These are phyloP conservation scores for Ustilago shanxiensis DNA, from an alignment of 1,284 basidiomycete genomes.

Conservation along the genomic window DNA sequence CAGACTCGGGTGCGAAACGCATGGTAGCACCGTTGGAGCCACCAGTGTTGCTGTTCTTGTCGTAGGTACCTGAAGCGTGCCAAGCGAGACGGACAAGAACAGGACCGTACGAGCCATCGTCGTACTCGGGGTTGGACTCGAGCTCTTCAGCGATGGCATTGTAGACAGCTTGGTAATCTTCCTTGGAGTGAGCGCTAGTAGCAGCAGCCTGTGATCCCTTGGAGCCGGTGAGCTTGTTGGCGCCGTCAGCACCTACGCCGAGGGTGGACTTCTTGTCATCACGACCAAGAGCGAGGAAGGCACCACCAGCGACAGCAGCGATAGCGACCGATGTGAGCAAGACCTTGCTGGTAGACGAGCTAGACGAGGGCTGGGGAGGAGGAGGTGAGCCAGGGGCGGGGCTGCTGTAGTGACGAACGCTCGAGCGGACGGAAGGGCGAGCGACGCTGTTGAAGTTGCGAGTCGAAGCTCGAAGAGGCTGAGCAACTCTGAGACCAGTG, in stretches of 20 bases:
- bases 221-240: conserved; percentile 55
- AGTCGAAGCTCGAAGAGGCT: conserved; percentile 39
- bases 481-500: conserved; percentile 51
- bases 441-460: conserved; percentile 42
- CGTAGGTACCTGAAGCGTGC: conserved; percentile 81
- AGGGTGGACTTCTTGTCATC: conserved; percentile 50
- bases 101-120: conserved; percentile 62
- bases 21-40: conserved; percentile 74
- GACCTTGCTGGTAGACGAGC: conserved; percentile 47
- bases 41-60: conserved; percentile 83
- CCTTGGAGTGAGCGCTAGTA: conserved; percentile 48
- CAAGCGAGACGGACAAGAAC: conserved; percentile 93
- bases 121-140: conserved; percentile 63
- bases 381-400: conserved; percentile 47
- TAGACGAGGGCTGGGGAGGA: conserved; percentile 41
- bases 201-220: conserved; percentile 35
- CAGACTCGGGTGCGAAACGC: conserved; percentile 72
- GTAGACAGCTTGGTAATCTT: conserved; percentile 68
- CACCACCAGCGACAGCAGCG: conserved; percentile 49
- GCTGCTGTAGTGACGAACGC: conserved; percentile 54
- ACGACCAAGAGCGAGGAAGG: conserved; percentile 44
- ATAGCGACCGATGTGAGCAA: conserved; percentile 53
- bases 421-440: conserved; percentile 38
- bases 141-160: conserved; percentile 65
- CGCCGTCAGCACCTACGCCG: conserved; percentile 53